Evolutionary conservation across 2,329 filamentous ascomycete genomes (phyloP), one percentile per base, ranked within the genome.

Genomic region (Leptographium flavum): DNA sequence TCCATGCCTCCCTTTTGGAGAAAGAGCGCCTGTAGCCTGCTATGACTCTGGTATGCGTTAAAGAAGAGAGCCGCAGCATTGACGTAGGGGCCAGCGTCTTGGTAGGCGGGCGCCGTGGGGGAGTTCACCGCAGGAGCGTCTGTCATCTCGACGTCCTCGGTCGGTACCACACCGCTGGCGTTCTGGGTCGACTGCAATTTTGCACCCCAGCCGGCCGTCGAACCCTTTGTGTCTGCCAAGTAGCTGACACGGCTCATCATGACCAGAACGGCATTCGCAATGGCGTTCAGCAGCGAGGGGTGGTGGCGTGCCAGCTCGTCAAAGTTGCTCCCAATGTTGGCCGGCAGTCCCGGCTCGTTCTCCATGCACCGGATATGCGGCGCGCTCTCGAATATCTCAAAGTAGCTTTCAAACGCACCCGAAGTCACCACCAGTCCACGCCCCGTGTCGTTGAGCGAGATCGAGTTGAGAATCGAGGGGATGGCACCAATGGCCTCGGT

Each of bases 291-390:
- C 38, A 99, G 66, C 21, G 77, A 73, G 1, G 93, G 92, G 56
- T 99, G 92, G 58, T 99, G 92, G 35, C 92, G 80, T 43, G 90
- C 83, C 48, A 99, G 73, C 62, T 99, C 92, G 60, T 99, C 92
- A 56, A 98, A 95, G 35, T 81, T 83, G 23, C 75, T 76, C 11
- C 92, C 92, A 42, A 98, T 73, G 33, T 78, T 76, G 27, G 74
- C 74, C 10, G 88, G 74, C 47, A 93, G 70, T 31, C 70, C 67
- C 5, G 73, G 68, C 52, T 94, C 90, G 32, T 70, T 68, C 50
- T 85, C 50, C 71, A 98, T 79, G 51, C 81, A 83, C 54, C 83
- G 85, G 47, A 98, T 79, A 62, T 99, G 93, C 15, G 79, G 74
- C 3, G 87, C 80, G 53, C 87, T 96, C 61, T 95, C 86, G 53